Evolutionary conservation across 331 rosid species (phyloP).

Genomic region (Quercus lobata): DNA sequence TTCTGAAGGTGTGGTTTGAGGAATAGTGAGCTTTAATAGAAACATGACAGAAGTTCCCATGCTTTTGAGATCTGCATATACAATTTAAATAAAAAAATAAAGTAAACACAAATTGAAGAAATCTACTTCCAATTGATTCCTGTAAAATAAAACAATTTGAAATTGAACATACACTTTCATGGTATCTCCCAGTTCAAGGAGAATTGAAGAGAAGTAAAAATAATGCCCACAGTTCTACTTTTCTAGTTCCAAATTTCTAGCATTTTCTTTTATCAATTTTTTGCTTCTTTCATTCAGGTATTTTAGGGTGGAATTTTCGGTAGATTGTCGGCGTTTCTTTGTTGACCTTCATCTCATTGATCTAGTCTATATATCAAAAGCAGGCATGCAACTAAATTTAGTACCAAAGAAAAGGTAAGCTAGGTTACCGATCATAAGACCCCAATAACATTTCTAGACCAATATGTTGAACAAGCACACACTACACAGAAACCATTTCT

Average conservation of each 20-base stretch:
- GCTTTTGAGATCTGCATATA: constrained; percentile 52
- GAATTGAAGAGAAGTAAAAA: not conserved
- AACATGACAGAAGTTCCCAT: constrained; percentile 65
- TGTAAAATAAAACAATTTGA: not conserved
- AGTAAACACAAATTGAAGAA: constrained; percentile 17
- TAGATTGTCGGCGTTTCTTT: too few relatives aligned
- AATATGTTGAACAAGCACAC: too few relatives aligned
- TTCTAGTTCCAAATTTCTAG: not conserved
- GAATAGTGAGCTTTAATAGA: constrained; percentile 80
- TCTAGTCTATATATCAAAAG: too few relatives aligned
- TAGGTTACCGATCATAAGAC: too few relatives aligned
- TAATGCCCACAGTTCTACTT: not conserved
- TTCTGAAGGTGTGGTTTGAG: constrained; percentile 66
- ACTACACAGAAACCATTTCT: too few relatives aligned
- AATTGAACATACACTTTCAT: not conserved
- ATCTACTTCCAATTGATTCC: not conserved
- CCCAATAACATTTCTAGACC: too few relatives aligned
- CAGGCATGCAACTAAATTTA: too few relatives aligned
- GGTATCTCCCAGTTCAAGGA: not conserved
- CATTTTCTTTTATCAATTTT: not conserved
- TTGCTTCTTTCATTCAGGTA: not conserved
- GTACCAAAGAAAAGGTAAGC: too few relatives aligned
- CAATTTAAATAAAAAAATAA: constrained; percentile 16
- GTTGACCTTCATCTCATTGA: too few relatives aligned
- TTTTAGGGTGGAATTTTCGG: not conserved